Base-by-base conservation (phyloP, 345 rosid genomes). In the Leavenworthia alabamica region DNA sequence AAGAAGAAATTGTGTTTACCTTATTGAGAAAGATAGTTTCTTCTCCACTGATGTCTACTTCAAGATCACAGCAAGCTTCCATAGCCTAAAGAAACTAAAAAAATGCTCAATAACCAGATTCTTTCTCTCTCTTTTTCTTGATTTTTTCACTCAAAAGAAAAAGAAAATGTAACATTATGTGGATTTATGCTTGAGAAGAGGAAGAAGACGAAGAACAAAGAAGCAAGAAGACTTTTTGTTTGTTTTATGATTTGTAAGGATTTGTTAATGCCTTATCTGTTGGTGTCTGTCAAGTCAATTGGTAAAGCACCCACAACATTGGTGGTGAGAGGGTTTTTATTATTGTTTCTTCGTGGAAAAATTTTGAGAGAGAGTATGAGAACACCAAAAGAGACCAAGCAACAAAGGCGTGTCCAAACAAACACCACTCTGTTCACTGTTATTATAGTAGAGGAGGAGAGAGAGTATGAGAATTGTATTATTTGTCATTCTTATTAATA, bases 41-140 rank as follows among this genome's bases (percentile, higher is more conserved):
- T 75, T 83, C 91, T 11, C 96, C 97, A 75, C 89, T 92, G 73
- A 92, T 81, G 77, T 92, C 98, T 16, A 85, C 96, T 77, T 92
- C 83, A 78, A 92, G 94, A 77, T 81, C 84, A 82, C 92, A 88
- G 73, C 80, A 77, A 75, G 60, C 73, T 64, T 79, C 85, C 96
- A 88, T 88, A 73, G 71, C 79, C 67, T 54, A 60, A n/a, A n/a
- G n/a, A n/a, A n/a, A n/a, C n/a, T n/a, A n/a, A n/a, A n/a, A n/a
- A n/a, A n/a, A n/a, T n/a, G n/a, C n/a, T n/a, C n/a, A n/a, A n/a
- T n/a, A n/a, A 62, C 66, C 61, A 66, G 74, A 66, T 52, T 56
- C 61, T 47, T 19, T 66, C 24, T 56, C 55, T 31, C 29, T 41
- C 47, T 60, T 1, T 39, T 3, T 54, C 65, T 23, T 45, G 11